Percentiles rank a stretch among this genome's conserved stretches.
These are phyloP conservation scores for Odontarrhena argentea DNA, from an alignment of 345 rosid species.

Conservation along the genomic window DNA sequence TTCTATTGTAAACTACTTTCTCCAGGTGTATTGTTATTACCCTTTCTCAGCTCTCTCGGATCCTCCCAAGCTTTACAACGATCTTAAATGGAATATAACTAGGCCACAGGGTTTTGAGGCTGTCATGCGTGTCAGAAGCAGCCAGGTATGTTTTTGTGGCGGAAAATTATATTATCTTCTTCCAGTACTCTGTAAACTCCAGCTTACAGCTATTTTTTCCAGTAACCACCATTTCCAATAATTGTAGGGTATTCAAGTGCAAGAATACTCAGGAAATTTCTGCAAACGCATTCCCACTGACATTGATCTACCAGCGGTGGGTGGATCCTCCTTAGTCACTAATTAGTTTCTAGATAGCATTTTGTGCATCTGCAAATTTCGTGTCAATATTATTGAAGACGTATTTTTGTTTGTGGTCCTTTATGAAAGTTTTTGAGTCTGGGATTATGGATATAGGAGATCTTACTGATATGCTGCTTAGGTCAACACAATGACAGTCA, in stretches of 20 bases:
- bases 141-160: slow-evolving; percentile 55
- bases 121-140: slow-evolving; percentile 89
- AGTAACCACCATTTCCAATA: slow-evolving; percentile 1
- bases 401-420: slow-evolving; percentile 6
- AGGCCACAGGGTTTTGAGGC: slow-evolving; percentile 97
- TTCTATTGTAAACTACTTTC: slow-evolving; percentile 9
- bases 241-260: slow-evolving; percentile 93
- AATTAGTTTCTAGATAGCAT: slow-evolving; percentile 11
- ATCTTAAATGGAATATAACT: slow-evolving; percentile 85
- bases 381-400: neutral
- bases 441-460: slow-evolving; percentile 11
- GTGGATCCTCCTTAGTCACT: slow-evolving; percentile 36
- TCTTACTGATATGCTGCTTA: slow-evolving; percentile 9
- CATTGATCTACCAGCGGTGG: slow-evolving; percentile 87
- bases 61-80: slow-evolving; percentile 84
- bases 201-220: slow-evolving; percentile 25
- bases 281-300: slow-evolving; percentile 97
- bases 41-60: slow-evolving; percentile 87
- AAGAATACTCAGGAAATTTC: slow-evolving; percentile 91
- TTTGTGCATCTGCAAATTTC: neutral
- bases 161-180: slow-evolving; percentile 2
- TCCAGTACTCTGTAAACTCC: neutral
- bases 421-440: slow-evolving; percentile 4
- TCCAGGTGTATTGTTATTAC: slow-evolving; percentile 85
- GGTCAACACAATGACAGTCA: neutral